Conservation (phyloP, 2,329 filamentous ascomycete genomes). For the Hymenoscyphus fraxineus region DNA sequence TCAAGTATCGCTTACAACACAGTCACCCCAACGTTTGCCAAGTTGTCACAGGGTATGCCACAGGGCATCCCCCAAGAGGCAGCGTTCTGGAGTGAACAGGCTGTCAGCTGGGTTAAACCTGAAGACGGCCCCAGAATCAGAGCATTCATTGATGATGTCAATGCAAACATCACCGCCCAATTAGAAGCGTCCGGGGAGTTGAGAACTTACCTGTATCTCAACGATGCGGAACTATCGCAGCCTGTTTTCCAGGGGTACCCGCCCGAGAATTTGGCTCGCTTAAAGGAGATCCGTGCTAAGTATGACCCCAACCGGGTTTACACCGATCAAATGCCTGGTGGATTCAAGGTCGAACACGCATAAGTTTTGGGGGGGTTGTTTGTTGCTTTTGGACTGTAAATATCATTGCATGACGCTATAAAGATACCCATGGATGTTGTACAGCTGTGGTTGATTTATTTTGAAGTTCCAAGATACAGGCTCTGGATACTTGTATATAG, state of each 20-base stretch:
- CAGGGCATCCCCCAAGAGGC: conserved; percentile 18
- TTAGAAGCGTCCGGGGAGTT: conserved; percentile 12
- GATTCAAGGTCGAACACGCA: not conserved
- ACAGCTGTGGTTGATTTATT: too few relatives aligned
- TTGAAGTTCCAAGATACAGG: too few relatives aligned
- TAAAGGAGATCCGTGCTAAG: not conserved
- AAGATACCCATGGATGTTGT: too few relatives aligned
- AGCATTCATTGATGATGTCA: conserved; percentile 12
- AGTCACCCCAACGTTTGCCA: conserved; percentile 19
- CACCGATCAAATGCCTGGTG: not conserved
- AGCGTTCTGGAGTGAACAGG: conserved; percentile 20
- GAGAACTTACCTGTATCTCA: not conserved
- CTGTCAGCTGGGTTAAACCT: conserved; percentile 17
- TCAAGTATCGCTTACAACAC: conserved; percentile 16
- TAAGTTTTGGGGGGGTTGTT: not conserved
- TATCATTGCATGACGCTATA: too few relatives aligned
- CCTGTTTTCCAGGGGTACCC: not conserved
- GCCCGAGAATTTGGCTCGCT: not conserved
- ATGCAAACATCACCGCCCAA: conserved; percentile 19
- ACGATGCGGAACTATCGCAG: not conserved
- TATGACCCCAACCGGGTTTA: conserved; percentile 4
- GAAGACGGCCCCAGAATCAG: conserved; percentile 14
- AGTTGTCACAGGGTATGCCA: conserved; percentile 14
- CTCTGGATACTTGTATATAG: too few relatives aligned
- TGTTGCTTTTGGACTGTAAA: not conserved